phyloP scores from a whole-genome alignment of 805 yeast species.

The Lipomyces yamanashiensis region DNA sequence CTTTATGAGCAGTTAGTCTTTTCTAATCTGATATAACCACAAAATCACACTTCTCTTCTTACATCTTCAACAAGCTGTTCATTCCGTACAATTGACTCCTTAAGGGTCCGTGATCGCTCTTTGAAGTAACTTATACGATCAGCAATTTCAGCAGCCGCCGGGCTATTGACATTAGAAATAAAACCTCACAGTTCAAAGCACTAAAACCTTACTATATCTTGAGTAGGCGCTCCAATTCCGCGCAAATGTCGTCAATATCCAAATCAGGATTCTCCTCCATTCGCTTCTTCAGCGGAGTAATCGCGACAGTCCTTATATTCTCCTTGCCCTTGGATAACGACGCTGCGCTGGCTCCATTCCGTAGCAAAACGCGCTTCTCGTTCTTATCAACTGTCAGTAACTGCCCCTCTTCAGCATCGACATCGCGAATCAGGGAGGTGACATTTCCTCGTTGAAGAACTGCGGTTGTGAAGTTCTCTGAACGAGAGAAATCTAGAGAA shows the following conservation, averaged over 20 bases:
- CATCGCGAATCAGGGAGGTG: constrained; percentile 39
- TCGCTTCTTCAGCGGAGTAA: constrained; percentile 12
- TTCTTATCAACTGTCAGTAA: constrained; percentile 22
- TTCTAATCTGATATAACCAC: neutral
- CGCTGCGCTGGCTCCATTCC: constrained; percentile 1
- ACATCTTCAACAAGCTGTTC: constrained; percentile 32
- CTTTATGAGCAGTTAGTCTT: constrained; percentile 7
- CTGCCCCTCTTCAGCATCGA: constrained; percentile 32
- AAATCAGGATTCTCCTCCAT: constrained; percentile 19
- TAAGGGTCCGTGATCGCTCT: constrained; percentile 24
- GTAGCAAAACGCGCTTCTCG: constrained; percentile 14
- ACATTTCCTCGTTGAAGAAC: constrained; percentile 33
- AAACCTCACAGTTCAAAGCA: neutral
- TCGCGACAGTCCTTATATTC: constrained; percentile 1
- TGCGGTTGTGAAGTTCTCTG: constrained; percentile 38
- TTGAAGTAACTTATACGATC: constrained; percentile 27
- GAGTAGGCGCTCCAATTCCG: constrained; percentile 24
- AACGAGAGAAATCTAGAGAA: constrained; percentile 32
- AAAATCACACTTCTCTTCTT: neutral
- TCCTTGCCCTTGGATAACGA: constrained; percentile 9
- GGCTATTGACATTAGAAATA: constrained; percentile 11
- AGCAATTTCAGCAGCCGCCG: constrained; percentile 29
- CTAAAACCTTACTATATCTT: constrained; percentile 24
- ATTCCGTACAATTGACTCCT: constrained; percentile 17
- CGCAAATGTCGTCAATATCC: constrained; percentile 32